phyloP scores from a whole-genome alignment of 176 grass and related monocot genomes.

The Aechmea fasciata region DNA sequence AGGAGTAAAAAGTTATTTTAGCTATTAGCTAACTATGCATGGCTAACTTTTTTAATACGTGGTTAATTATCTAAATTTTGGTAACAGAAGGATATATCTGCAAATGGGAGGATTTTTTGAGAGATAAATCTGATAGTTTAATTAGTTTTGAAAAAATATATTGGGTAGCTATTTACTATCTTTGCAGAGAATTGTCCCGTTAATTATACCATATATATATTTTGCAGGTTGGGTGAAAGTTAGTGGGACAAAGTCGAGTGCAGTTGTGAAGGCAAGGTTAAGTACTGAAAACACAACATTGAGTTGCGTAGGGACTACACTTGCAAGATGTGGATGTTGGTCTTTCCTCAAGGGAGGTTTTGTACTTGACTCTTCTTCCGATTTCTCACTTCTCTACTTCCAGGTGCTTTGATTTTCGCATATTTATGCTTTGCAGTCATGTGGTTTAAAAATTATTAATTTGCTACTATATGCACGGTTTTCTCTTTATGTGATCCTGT shows the following conservation, averaged over 20 bases:
- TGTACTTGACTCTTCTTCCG: conserved; percentile 35
- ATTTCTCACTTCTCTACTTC: conserved; percentile 61
- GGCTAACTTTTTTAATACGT: too few relatives aligned
- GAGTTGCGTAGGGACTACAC: conserved; percentile 46
- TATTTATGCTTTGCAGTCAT: too few relatives aligned
- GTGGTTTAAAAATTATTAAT: too few relatives aligned
- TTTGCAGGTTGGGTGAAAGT: conserved; percentile 70
- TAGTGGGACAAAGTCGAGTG: conserved; percentile 30
- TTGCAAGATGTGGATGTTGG: conserved; percentile 71
- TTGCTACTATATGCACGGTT: too few relatives aligned
- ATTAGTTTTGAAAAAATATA: neutral
- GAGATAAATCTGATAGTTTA: too few relatives aligned
- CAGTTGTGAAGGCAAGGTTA: conserved; percentile 56
- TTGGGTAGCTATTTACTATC: too few relatives aligned
- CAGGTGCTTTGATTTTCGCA: conserved; percentile 28
- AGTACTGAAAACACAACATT: conserved; percentile 31
- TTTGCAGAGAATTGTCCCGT: neutral
- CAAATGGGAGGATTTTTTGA: too few relatives aligned
- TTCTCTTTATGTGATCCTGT: too few relatives aligned
- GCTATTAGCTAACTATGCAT: too few relatives aligned
- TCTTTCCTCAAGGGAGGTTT: conserved; percentile 88
- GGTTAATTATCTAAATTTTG: too few relatives aligned
- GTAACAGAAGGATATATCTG: too few relatives aligned
- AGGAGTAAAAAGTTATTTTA: too few relatives aligned
- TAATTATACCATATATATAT: neutral